Conservation (phyloP, 352 stramenopile genomes). For the Blastocystis sp. region DNA sequence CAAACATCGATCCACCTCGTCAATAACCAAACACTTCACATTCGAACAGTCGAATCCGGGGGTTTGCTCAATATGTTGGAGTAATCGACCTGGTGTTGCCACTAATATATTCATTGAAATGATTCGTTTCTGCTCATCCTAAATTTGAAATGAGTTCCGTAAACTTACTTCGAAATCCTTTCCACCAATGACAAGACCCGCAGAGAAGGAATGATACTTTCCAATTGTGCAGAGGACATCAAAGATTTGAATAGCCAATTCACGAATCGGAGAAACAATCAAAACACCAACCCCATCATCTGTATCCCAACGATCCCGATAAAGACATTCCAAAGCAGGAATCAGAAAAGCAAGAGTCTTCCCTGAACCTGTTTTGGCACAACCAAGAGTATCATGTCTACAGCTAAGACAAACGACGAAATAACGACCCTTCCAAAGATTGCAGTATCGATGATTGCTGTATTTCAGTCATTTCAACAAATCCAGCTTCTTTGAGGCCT, state of each 20-base stretch:
- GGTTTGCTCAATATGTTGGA: conserved; percentile 98
- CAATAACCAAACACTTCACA: conserved; percentile 75
- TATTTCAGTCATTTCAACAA: conserved; percentile 78
- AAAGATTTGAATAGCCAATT: conserved; percentile 92
- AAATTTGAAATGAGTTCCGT: conserved; percentile 36
- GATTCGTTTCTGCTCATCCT: conserved; percentile 86
- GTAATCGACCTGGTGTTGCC: conserved; percentile 85
- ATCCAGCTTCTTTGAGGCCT: conserved; percentile 71
- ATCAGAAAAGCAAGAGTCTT: conserved; percentile 85
- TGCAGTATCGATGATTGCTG: conserved; percentile 76
- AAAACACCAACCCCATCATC: conserved; percentile 88
- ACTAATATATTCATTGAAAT: conserved; percentile 91
- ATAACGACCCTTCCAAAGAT: conserved; percentile 69
- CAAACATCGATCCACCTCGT: conserved; percentile 73
- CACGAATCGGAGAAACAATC: conserved; percentile 91
- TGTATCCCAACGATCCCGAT: conserved; percentile 75
- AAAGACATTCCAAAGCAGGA: conserved; percentile 80
- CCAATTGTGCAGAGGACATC: conserved; percentile 89
- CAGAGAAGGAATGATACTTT: conserved; percentile 87
- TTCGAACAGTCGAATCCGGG: conserved; percentile 85
- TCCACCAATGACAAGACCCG: conserved; percentile 88
- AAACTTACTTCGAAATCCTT: conserved; percentile 76
- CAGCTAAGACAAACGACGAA: conserved; percentile 67
- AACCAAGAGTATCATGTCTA: conserved; percentile 78
- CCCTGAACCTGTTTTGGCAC: conserved; percentile 83